phyloP scores from a whole-genome alignment of 2,329 filamentous ascomycete species.

The Fusarium odoratissimum region DNA sequence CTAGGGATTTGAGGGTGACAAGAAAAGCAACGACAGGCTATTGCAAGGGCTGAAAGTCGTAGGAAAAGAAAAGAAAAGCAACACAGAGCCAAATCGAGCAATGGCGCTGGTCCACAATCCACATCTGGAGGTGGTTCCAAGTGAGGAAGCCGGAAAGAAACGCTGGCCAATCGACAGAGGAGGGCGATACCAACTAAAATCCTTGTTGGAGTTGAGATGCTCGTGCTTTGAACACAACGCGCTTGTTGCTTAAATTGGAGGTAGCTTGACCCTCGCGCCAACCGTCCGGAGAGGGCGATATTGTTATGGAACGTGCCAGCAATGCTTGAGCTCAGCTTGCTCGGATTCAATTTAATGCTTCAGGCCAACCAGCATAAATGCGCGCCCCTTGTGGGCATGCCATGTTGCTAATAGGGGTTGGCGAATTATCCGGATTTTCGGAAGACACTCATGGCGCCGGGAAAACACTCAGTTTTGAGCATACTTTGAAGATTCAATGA shows the following conservation, averaged over 20 bases:
- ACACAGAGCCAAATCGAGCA: conserved; percentile 32
- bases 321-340: conserved; percentile 16
- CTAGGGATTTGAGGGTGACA: conserved; percentile 10
- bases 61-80: conserved; percentile 37
- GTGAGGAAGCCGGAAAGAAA: conserved; percentile 29
- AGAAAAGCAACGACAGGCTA: conserved; percentile 34
- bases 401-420: conserved; percentile 15
- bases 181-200: conserved; percentile 32
- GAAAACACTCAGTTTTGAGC: conserved; percentile 11
- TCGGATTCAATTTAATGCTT: conserved; percentile 14
- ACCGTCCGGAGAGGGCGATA: conserved; percentile 39
- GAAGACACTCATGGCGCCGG: conserved; percentile 22
- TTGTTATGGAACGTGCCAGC: conserved; percentile 41
- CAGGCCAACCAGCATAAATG: conserved; percentile 15
- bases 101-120: conserved; percentile 32
- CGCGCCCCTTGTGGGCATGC: conserved; percentile 16
- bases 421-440: conserved; percentile 21
- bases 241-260: conserved; percentile 28
- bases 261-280: conserved; percentile 36
- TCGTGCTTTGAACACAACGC: conserved; percentile 19
- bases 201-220: conserved; percentile 26
- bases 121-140: conserved; percentile 38
- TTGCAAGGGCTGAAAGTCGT: conserved; percentile 4
- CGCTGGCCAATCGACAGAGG: conserved; percentile 39
- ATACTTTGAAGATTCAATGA: conserved; percentile 1